Evolutionary conservation across 1,284 basidiomycete species (phyloP).

Genomic region (Microstroma glucosiphilum): DNA sequence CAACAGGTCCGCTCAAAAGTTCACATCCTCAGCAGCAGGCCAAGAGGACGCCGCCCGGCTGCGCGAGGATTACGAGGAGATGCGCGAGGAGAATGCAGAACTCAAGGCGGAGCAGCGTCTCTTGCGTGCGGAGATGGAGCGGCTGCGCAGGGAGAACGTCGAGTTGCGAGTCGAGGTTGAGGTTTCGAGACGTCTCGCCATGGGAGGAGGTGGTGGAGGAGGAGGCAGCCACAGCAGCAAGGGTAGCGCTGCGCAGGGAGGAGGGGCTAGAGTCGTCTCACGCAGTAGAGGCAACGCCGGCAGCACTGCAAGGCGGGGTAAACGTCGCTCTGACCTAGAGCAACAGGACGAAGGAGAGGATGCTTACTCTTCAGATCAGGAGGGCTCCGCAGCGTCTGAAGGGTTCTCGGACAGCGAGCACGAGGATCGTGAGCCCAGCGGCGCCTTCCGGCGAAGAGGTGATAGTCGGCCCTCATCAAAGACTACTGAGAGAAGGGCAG

Average conservation of each 20-base stretch:
- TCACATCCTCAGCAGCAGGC: not conserved
- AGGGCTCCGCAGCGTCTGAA: no score
- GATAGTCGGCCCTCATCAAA: no score
- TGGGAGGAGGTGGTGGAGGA: not conserved
- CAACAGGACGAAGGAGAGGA: not conserved
- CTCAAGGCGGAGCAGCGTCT: slow-evolving; percentile 2
- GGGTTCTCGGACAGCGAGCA: no score
- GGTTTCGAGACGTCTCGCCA: not conserved
- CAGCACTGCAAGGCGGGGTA: not conserved
- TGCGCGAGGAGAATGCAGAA: not conserved
- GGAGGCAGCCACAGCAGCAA: not conserved
- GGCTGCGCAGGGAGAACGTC: slow-evolving; percentile 1
- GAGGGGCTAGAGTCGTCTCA: not conserved
- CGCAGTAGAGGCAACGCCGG: not conserved
- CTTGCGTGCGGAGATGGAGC: not conserved
- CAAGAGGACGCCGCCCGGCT: not conserved
- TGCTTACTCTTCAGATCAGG: not conserved
- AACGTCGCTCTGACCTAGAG: not conserved
- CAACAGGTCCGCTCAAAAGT: not conserved
- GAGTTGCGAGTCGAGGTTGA: not conserved
- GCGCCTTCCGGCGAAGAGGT: no score
- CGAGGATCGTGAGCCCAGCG: no score
- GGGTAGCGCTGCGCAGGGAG: not conserved
- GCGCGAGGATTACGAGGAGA: not conserved
- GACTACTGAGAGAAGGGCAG: no score